phyloP scores from a whole-genome alignment of 306 rosid genomes.

The Leucaena leucocephala region DNA sequence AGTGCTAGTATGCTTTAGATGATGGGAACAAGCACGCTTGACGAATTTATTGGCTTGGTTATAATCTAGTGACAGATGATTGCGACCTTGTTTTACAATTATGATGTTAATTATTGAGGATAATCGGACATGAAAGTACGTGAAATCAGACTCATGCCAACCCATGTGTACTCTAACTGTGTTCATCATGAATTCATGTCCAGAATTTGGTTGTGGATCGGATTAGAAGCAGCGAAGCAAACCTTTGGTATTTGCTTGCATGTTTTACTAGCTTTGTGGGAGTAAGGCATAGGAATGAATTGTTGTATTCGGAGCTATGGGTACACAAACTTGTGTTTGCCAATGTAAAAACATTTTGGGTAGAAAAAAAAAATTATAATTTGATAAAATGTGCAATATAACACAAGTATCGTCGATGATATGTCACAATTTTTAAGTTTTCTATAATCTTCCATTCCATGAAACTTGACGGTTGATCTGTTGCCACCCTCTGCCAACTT shows the following conservation, averaged over 20 bases:
- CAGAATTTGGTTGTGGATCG: background rate
- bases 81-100: constrained; percentile 1
- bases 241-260: background rate
- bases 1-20: constrained; percentile 1
- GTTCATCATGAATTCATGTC: background rate
- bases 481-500: background rate
- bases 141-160: background rate
- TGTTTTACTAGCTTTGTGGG: constrained; percentile 1
- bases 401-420: background rate
- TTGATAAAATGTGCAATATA: background rate
- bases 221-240: background rate
- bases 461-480: background rate
- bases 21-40: constrained; percentile 19
- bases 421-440: background rate
- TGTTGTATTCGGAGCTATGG: constrained; percentile 4
- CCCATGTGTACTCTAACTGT: background rate
- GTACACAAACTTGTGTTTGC: background rate
- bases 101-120: background rate
- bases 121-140: background rate
- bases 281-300: constrained; percentile 7
- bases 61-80: background rate
- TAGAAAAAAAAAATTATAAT: background rate
- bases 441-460: background rate
- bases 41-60: background rate
- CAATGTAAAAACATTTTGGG: background rate